These are phyloP conservation scores for Suillus lakei DNA, from an alignment of 768 basidiomycete genomes.

Conservation along the genomic window DNA sequence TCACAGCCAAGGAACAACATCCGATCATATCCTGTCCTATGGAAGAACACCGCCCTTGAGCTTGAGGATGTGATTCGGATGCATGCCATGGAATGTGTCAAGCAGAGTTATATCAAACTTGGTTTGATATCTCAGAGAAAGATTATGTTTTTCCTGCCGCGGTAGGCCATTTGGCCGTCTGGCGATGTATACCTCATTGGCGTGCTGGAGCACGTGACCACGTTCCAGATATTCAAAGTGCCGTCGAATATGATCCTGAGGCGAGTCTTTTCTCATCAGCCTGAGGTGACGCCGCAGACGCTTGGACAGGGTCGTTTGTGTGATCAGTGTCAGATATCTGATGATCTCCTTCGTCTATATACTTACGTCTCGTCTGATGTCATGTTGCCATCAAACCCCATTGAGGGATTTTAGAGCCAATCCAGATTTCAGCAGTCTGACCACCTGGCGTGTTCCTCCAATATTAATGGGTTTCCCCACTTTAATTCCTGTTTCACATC, in stretches of 20 bases:
- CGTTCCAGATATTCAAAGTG: neutral
- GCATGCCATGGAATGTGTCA: too few relatives aligned
- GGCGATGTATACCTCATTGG: too few relatives aligned
- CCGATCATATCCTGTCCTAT: too few relatives aligned
- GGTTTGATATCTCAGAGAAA: too few relatives aligned
- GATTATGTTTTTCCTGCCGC: neutral
- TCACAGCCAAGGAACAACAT: too few relatives aligned
- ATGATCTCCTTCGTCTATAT: conserved; percentile 29
- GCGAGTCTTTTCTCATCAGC: conserved; percentile 13
- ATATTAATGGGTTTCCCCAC: conserved; percentile 2
- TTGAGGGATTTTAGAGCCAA: conserved; percentile 19
- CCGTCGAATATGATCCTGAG: conserved; percentile 5
- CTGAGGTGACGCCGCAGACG: too few relatives aligned
- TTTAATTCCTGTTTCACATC: conserved; percentile 1
- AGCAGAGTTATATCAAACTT: too few relatives aligned
- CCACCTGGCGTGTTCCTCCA: conserved; percentile 8
- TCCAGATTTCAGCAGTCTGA: neutral
- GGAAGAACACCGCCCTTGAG: too few relatives aligned
- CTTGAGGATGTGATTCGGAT: too few relatives aligned
- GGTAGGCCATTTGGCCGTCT: neutral
- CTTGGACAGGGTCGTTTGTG: too few relatives aligned
- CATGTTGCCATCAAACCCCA: conserved; percentile 11
- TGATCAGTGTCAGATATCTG: neutral
- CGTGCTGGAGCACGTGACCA: too few relatives aligned
- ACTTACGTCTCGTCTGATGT: conserved; percentile 18